Percentiles rank a stretch among this genome's conserved stretches.
Conservation (phyloP, 768 basidiomycete genomes). For the Leccinellum luteum region DNA sequence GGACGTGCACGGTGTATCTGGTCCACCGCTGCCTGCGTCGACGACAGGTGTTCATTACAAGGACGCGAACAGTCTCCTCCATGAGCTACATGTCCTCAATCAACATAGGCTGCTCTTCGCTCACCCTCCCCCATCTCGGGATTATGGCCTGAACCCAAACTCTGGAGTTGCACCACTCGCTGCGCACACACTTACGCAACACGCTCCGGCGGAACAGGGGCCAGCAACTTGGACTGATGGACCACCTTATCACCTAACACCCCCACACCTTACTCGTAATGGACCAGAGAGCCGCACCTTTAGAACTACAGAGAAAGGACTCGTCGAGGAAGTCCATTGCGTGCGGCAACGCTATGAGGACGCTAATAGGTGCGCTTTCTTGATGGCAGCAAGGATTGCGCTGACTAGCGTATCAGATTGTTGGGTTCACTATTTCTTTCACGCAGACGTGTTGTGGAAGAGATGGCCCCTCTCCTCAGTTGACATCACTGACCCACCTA, state of each 20-base stretch:
- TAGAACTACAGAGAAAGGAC: conserved; percentile 11
- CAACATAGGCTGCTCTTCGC: conserved; percentile 56
- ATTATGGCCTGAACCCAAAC: conserved; percentile 5
- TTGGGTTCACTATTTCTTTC: conserved; percentile 65
- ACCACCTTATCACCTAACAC: conserved; percentile 4
- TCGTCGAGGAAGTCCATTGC: conserved; percentile 39
- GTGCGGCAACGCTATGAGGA: conserved; percentile 64
- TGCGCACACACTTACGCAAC: neutral
- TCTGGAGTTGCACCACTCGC: neutral
- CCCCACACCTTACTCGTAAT: conserved; percentile 1
- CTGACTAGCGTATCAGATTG: conserved; percentile 39
- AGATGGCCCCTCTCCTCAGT: neutral
- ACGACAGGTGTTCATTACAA: conserved; percentile 45
- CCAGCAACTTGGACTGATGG: neutral
- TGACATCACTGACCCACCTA: neutral
- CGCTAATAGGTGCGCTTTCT: conserved; percentile 51
- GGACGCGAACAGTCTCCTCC: conserved; percentile 60
- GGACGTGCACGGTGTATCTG: conserved; percentile 35
- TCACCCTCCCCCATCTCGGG: conserved; percentile 10
- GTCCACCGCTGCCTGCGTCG: conserved; percentile 7
- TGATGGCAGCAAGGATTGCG: neutral
- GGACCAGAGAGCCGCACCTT: neutral
- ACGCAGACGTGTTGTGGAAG: conserved; percentile 41
- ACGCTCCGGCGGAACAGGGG: neutral
- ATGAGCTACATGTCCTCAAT: conserved; percentile 66